These are phyloP conservation scores for Alternaria ventricosa DNA, from an alignment of 2,329 filamentous ascomycete species.

Conservation along the genomic window DNA sequence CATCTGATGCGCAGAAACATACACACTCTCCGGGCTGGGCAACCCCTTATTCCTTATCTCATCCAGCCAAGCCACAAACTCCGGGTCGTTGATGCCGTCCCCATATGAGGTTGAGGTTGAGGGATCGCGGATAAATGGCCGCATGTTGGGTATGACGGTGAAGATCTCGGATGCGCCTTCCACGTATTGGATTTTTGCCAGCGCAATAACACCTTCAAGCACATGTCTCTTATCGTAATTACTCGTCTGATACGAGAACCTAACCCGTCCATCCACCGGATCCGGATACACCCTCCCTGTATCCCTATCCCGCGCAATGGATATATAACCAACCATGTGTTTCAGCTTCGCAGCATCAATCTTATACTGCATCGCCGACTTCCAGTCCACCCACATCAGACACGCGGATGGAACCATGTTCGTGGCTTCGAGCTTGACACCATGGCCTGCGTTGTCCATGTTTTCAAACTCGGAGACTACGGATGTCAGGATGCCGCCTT, in stretches of 20 bases:
- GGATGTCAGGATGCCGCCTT: constrained; percentile 79
- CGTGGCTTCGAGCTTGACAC: constrained; percentile 78
- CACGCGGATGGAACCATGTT: constrained; percentile 75
- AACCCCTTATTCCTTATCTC: constrained; percentile 59
- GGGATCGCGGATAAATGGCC: constrained; percentile 64
- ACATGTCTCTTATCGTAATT: constrained; percentile 75
- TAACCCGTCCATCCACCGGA: constrained; percentile 66
- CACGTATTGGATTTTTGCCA: constrained; percentile 79
- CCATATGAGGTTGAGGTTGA: constrained; percentile 1
- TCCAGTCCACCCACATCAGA: constrained; percentile 70
- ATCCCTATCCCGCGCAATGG: constrained; percentile 77
- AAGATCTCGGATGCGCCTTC: constrained; percentile 83
- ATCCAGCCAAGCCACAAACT: constrained; percentile 68
- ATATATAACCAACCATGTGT: constrained; percentile 75
- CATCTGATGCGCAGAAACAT: constrained; percentile 81
- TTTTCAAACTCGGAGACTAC: constrained; percentile 81
- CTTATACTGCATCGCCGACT: constrained; percentile 73
- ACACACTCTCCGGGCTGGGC: constrained; percentile 59
- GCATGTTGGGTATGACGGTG: constrained; percentile 66
- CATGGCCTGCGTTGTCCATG: constrained; percentile 79
- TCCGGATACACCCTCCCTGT: constrained; percentile 77
- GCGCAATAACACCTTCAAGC: constrained; percentile 72
- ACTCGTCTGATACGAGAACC: constrained; percentile 74
- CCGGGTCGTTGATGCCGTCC: constrained; percentile 62
- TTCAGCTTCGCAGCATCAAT: constrained; percentile 71